Evolutionary conservation across 345 rosid genomes (phyloP).

Genomic region (Atalantia buxifolia): DNA sequence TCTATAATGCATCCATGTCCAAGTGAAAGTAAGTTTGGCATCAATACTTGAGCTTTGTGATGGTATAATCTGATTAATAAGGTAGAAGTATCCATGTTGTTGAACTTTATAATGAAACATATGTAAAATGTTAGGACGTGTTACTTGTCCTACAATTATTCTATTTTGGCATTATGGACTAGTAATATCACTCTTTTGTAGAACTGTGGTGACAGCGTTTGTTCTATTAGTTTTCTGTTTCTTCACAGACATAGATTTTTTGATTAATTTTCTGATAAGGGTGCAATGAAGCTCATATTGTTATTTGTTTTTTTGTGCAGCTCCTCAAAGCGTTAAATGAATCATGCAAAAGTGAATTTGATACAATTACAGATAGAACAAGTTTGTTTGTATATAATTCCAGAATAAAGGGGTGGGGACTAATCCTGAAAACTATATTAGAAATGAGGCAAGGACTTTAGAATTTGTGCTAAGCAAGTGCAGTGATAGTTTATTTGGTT

Average conservation of each 20-base stretch:
- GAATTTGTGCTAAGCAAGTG: neutral
- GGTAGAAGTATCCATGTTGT: neutral
- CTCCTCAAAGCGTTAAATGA: too few relatives aligned
- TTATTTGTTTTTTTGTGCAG: too few relatives aligned
- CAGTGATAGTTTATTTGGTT: neutral
- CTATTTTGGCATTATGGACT: neutral
- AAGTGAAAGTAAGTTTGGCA: neutral
- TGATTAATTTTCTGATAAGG: neutral
- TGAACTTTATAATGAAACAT: neutral
- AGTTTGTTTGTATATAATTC: neutral
- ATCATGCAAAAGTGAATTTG: neutral
- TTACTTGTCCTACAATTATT: neutral
- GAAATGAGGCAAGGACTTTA: neutral
- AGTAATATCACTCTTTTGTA: neutral
- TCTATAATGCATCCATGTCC: neutral
- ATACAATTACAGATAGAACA: neutral
- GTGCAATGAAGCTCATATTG: too few relatives aligned
- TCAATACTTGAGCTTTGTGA: neutral
- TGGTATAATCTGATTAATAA: neutral
- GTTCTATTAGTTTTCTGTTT: neutral
- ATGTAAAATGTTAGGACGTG: neutral
- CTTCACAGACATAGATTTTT: neutral
- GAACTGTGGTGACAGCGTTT: neutral
- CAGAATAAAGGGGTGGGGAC: neutral
- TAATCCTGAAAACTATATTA: neutral